Evolutionary conservation across 2,329 filamentous ascomycete genomes (phyloP).

Genomic region (Hymenoscyphus infarciens): DNA sequence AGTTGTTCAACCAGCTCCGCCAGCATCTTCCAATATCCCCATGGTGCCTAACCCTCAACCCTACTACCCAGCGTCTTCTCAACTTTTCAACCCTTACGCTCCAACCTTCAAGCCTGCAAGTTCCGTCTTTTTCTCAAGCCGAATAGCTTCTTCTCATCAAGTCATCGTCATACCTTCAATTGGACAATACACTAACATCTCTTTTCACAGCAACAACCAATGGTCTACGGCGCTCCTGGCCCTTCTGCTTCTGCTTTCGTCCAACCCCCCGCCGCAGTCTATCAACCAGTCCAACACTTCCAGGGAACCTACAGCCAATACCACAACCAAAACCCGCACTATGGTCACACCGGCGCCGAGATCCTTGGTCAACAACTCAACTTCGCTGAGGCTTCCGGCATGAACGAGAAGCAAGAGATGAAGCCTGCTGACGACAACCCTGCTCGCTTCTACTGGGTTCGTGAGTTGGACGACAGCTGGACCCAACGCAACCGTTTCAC

Average conservation of each 20-base stretch:
- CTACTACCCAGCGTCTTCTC: slow-evolving; percentile 10
- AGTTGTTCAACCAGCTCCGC: background rate
- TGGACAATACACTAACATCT: background rate
- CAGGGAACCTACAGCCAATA: too few species aligned
- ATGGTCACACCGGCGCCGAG: slow-evolving; percentile 26
- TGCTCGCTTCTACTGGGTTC: slow-evolving; percentile 57
- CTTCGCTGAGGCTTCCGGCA: slow-evolving; percentile 21
- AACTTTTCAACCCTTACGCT: background rate
- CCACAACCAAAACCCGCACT: slow-evolving; percentile 7
- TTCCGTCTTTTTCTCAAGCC: background rate
- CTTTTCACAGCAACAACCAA: background rate
- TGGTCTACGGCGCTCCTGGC: background rate
- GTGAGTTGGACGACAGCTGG: slow-evolving; percentile 59
- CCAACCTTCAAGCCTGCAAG: background rate
- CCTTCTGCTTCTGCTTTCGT: slow-evolving; percentile 22
- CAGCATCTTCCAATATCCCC: background rate
- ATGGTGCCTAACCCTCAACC: slow-evolving; percentile 15
- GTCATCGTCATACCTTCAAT: background rate
- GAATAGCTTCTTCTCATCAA: background rate
- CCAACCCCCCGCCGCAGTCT: background rate
- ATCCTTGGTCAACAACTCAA: slow-evolving; percentile 27
- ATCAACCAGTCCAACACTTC: background rate
- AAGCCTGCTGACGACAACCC: slow-evolving; percentile 59
- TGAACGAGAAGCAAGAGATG: slow-evolving; percentile 49
- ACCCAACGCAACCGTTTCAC: slow-evolving; percentile 56